Evolutionary conservation across 2,329 filamentous ascomycete species (phyloP).

Genomic region (Xylariales sp.): DNA sequence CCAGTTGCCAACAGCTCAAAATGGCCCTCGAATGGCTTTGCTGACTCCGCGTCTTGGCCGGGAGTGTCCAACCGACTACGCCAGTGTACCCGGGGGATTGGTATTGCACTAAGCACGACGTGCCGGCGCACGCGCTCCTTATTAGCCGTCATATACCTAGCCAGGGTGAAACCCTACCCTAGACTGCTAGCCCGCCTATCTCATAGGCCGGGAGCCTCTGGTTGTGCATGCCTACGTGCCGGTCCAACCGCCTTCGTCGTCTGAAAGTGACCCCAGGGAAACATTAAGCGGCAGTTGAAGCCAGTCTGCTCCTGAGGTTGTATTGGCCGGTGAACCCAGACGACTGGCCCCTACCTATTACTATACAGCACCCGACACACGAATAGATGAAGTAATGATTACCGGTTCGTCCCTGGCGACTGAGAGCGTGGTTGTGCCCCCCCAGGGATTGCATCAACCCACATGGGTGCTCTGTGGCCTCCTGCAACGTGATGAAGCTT

Average conservation of each 20-base stretch:
- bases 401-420: conserved; percentile 6
- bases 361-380: conserved; percentile 6
- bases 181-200: conserved; percentile 24
- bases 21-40: conserved; percentile 29
- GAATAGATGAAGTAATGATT: not conserved
- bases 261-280: conserved; percentile 32
- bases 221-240: conserved; percentile 31
- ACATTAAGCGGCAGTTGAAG: conserved; percentile 39
- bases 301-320: conserved; percentile 23
- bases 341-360: conserved; percentile 24
- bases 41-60: conserved; percentile 40
- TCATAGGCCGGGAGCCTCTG: conserved; percentile 38
- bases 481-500: conserved; percentile 21
- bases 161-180: conserved; percentile 41
- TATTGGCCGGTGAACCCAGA: conserved; percentile 32
- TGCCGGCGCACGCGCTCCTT: conserved; percentile 47
- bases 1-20: conserved; percentile 29
- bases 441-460: conserved; percentile 7
- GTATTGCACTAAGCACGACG: conserved; percentile 47
- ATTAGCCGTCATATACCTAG: conserved; percentile 47
- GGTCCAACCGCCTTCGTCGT: conserved; percentile 35
- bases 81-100: conserved; percentile 48
- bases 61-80: conserved; percentile 35
- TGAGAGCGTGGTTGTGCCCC: not conserved
- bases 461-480: conserved; percentile 19